Evolutionary conservation across 805 yeast genomes (phyloP).

Genomic region (Torulaspora microellipsoides): DNA sequence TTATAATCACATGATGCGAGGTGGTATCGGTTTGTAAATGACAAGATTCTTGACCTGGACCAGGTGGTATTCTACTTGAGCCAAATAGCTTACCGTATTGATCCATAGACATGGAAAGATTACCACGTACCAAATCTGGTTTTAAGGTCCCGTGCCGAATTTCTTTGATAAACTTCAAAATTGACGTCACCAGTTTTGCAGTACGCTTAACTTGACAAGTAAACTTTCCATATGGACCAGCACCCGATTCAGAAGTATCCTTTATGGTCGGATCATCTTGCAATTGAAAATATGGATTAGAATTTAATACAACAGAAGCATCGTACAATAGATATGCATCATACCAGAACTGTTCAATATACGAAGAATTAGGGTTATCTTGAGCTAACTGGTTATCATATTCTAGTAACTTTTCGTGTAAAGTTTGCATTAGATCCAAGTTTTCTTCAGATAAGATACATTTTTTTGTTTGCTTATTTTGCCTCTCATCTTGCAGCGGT

Average conservation of each 20-base stretch:
- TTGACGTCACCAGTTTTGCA: constrained; percentile 68
- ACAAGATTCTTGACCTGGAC: constrained; percentile 55
- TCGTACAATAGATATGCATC: constrained; percentile 85
- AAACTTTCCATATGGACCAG: constrained; percentile 34
- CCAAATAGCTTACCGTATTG: constrained; percentile 87
- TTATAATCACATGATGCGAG: constrained; percentile 75
- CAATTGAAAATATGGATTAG: constrained; percentile 83
- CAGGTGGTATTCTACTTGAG: constrained; percentile 79
- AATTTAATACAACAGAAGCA: constrained; percentile 83
- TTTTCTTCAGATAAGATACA: constrained; percentile 38
- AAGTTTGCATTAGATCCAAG: constrained; percentile 43
- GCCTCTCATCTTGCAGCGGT: constrained; percentile 77
- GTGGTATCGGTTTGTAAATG: constrained; percentile 74
- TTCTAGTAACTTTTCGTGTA: constrained; percentile 50
- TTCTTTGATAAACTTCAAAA: constrained; percentile 76
- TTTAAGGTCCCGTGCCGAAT: constrained; percentile 68
- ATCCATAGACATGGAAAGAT: constrained; percentile 76
- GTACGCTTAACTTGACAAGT: constrained; percentile 69
- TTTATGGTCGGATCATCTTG: constrained; percentile 80
- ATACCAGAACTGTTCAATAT: constrained; percentile 92
- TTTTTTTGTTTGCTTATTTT: constrained; percentile 54
- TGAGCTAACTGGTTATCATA: constrained; percentile 60
- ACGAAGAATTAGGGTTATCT: constrained; percentile 64
- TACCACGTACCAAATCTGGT: constrained; percentile 62
- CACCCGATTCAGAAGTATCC: constrained; percentile 32